A percentile compares a stretch with the other conserved stretches of the same genome.
Conservation (phyloP, 2,329 filamentous ascomycete genomes). For the Neonectria neomacrospora region DNA sequence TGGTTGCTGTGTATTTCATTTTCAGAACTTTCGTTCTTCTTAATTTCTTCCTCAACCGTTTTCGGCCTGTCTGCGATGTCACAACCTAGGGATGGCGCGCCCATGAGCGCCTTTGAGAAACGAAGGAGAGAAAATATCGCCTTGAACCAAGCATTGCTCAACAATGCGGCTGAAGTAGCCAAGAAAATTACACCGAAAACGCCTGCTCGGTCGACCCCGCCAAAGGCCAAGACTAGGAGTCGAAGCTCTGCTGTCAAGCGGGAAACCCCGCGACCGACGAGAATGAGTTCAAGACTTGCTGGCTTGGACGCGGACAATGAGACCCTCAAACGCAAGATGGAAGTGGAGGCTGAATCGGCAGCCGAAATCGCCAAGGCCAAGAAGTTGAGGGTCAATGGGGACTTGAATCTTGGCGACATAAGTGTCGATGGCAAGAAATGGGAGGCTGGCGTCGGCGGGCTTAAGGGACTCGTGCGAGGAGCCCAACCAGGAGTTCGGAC, state of each 20-base stretch:
- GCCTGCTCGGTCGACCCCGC: slow-evolving; percentile 56
- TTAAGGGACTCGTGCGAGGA: slow-evolving; percentile 67
- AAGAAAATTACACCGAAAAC: slow-evolving; percentile 75
- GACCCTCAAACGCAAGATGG: slow-evolving; percentile 61
- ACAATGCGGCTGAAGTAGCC: slow-evolving; percentile 78
- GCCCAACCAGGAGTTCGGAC: slow-evolving; percentile 86
- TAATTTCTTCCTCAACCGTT: not conserved
- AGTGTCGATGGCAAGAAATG: slow-evolving; percentile 83
- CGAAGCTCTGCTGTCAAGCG: slow-evolving; percentile 57
- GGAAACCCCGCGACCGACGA: slow-evolving; percentile 61
- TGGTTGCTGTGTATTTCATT: not conserved
- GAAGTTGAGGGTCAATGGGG: slow-evolving; percentile 61
- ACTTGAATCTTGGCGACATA: slow-evolving; percentile 79
- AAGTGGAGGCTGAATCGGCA: slow-evolving; percentile 60
- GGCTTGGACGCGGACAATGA: slow-evolving; percentile 62
- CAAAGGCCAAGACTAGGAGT: slow-evolving; percentile 46
- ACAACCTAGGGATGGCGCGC: slow-evolving; percentile 54
- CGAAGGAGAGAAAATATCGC: slow-evolving; percentile 87
- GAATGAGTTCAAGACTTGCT: slow-evolving; percentile 68
- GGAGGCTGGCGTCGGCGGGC: slow-evolving; percentile 73
- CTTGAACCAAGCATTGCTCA: slow-evolving; percentile 82
- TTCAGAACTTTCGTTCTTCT: not conserved
- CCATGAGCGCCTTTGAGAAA: slow-evolving; percentile 86
- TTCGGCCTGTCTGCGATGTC: slow-evolving; percentile 53
- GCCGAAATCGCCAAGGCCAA: slow-evolving; percentile 65